Evolutionary conservation across 805 yeast genomes (phyloP).

Genomic region (Barnettozyma californica): DNA sequence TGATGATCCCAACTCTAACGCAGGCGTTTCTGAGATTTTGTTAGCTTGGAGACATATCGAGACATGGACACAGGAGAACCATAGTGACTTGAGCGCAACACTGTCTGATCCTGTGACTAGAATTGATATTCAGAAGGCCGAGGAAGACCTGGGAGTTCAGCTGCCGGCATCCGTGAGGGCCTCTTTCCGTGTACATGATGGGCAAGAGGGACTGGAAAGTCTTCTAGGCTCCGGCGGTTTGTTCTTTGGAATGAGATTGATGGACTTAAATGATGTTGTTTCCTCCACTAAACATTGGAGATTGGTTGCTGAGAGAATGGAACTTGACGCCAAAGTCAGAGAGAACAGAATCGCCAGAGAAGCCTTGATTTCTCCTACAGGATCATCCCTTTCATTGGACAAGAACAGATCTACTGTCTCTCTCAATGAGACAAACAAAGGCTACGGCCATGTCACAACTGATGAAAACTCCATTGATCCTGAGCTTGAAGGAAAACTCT

Average conservation of each 20-base stretch:
- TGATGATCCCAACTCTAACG: conserved; percentile 35
- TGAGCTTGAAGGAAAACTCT: conserved; percentile 19
- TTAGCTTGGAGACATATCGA: conserved; percentile 89
- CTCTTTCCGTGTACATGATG: conserved; percentile 79
- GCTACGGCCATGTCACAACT: conserved; percentile 22
- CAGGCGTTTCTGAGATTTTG: conserved; percentile 70
- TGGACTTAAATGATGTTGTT: conserved; percentile 76
- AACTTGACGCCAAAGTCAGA: conserved; percentile 22
- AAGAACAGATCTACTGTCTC: conserved; percentile 18
- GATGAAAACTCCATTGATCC: conserved; percentile 12
- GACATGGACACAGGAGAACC: conserved; percentile 71
- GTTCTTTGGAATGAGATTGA: conserved; percentile 70
- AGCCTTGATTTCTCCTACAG: conserved; percentile 23
- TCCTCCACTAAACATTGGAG: conserved; percentile 86
- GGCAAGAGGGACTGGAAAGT: conserved; percentile 76
- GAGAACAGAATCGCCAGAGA: conserved; percentile 17
- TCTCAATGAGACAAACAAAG: conserved; percentile 26
- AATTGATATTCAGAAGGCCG: conserved; percentile 76
- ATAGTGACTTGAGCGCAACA: conserved; percentile 77
- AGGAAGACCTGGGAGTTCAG: conserved; percentile 66
- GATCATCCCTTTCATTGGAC: conserved; percentile 21
- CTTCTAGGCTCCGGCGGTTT: conserved; percentile 67
- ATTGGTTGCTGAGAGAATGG: conserved; percentile 48
- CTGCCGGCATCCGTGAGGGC: conserved; percentile 83
- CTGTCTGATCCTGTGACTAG: conserved; percentile 74